Evolutionary conservation across 2,329 filamentous ascomycete genomes (phyloP), one percentile per base, ranked within the genome.

Genomic region (Colletotrichum sojae): DNA sequence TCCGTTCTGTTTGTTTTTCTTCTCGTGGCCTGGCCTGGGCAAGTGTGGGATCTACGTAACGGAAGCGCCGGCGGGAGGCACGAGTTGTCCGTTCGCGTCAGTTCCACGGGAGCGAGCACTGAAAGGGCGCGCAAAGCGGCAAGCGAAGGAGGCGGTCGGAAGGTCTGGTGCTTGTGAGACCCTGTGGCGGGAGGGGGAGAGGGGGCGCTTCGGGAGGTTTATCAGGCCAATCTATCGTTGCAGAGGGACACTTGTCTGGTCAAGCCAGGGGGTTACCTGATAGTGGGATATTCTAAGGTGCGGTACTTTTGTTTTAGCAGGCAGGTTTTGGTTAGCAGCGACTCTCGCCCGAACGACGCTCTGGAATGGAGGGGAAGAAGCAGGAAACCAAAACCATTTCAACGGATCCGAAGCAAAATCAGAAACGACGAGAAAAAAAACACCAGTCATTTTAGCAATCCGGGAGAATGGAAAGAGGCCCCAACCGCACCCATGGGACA

Each of bases 1-100:
- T 36, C 31, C 4, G 31, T 36, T 36, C 31, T 36, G 31, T 36
- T 9, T 36, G 3, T 10, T 36, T 40, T 16, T 43, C 46, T 43
- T 43, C 13, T 43, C 13, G 16, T 5, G 16, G 40, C 13, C 40
- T n/a, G 13, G 39, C 5, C 39, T 10, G 16, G 40, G 4, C 40
- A 46, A 18, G 46, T 51, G 18, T 51, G 16, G 52, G 40, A 15
- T 43, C 13, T n/a, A 6, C 13, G 16, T 43, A 15, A 5, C 16
- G 40, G 40, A 43, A 43, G 40, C 40, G 12, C 13, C 40, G 40
- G 16, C 12, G 10, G 40, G 12, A 43, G 40, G 12, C 40, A 31
- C 40, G 12, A 2, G 3, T 52, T 25, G 59, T 54, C 59, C 59
- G 59, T 62, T 62, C 49, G 49, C 59, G 51, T 62, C 59, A 36